phyloP scores from a whole-genome alignment of 2,329 filamentous ascomycete genomes.

The Coniella vitis region DNA sequence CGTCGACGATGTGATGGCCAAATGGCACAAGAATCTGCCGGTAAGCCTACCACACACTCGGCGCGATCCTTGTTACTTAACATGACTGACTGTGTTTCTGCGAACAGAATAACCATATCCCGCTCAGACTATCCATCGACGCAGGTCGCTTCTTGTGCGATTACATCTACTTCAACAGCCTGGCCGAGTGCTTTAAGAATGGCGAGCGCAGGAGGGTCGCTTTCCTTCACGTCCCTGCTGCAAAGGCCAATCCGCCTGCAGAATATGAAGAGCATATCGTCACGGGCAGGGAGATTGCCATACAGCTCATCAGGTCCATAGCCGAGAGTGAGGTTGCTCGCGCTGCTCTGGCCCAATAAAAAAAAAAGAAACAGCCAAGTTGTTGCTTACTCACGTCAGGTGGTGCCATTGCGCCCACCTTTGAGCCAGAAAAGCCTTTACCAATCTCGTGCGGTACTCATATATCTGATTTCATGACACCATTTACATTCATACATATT shows the following conservation, averaged over 20 bases:
- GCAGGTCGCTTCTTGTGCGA: slow-evolving; percentile 71
- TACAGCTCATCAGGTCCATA: slow-evolving; percentile 51
- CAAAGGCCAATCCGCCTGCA: slow-evolving; percentile 64
- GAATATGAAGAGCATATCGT: slow-evolving; percentile 41
- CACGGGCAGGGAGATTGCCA: slow-evolving; percentile 43
- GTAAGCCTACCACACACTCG: slow-evolving; percentile 30
- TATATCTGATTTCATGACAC: no score
- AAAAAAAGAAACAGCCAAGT: no score
- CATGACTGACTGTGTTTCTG: background rate
- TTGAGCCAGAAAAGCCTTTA: no score
- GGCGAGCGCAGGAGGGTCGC: slow-evolving; percentile 45
- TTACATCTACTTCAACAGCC: slow-evolving; percentile 67
- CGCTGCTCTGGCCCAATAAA: no score
- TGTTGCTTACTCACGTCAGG: no score
- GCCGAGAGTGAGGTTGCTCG: slow-evolving; percentile 41
- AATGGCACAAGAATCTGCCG: slow-evolving; percentile 47
- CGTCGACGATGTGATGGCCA: slow-evolving; percentile 45
- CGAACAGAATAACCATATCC: slow-evolving; percentile 28
- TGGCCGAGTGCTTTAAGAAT: slow-evolving; percentile 49
- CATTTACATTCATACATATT: no score
- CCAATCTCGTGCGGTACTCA: no score
- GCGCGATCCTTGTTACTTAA: no score
- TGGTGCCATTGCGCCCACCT: no score
- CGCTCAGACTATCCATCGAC: slow-evolving; percentile 58
- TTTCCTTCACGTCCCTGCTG: slow-evolving; percentile 70